These are phyloP conservation scores for Malassezia restricta DNA, from an alignment of 1,284 basidiomycete species.

Conservation along the genomic window DNA sequence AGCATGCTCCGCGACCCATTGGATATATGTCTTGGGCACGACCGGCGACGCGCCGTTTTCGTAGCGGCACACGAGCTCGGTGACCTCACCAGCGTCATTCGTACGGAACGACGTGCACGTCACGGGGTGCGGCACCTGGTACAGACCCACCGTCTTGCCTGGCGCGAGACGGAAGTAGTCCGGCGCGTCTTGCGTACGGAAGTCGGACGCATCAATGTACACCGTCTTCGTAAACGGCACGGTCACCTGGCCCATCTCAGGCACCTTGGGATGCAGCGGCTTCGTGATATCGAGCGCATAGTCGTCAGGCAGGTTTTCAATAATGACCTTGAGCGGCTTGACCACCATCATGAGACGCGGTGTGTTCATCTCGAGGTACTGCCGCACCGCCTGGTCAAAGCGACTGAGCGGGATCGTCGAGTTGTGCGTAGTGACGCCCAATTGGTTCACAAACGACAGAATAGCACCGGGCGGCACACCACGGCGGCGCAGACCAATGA, in stretches of 20 bases:
- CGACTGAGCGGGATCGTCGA: constrained; percentile 76
- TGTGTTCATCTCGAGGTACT: constrained; percentile 76
- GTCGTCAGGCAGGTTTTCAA: constrained; percentile 76
- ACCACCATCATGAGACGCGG: constrained; percentile 88
- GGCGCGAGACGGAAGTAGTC: constrained; percentile 97
- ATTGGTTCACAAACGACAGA: constrained; percentile 74
- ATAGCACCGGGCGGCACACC: constrained; percentile 94
- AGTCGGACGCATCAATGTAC: constrained; percentile 90
- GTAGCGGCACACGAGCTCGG: constrained; percentile 65
- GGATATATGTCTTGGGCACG: constrained; percentile 79
- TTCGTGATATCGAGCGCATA: constrained; percentile 75
- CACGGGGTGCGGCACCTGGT: constrained; percentile 87
- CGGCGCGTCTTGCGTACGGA: constrained; percentile 75
- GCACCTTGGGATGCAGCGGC: constrained; percentile 84
- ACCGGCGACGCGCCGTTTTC: constrained; percentile 53
- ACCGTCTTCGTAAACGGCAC: constrained; percentile 80
- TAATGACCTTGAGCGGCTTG: constrained; percentile 72
- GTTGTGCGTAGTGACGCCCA: constrained; percentile 74
- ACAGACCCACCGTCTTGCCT: constrained; percentile 89
- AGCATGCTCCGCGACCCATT: constrained; percentile 86
- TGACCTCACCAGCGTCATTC: constrained; percentile 56
- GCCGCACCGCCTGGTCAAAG: constrained; percentile 78
- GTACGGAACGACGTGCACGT: constrained; percentile 79
- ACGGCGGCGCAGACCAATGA: constrained; percentile 83
- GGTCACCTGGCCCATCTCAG: constrained; percentile 67